A percentile compares a stretch with the other conserved stretches of the same genome.
Evolutionary conservation across 116 monocot species (phyloP).

Genomic region (Zostera marina): DNA sequence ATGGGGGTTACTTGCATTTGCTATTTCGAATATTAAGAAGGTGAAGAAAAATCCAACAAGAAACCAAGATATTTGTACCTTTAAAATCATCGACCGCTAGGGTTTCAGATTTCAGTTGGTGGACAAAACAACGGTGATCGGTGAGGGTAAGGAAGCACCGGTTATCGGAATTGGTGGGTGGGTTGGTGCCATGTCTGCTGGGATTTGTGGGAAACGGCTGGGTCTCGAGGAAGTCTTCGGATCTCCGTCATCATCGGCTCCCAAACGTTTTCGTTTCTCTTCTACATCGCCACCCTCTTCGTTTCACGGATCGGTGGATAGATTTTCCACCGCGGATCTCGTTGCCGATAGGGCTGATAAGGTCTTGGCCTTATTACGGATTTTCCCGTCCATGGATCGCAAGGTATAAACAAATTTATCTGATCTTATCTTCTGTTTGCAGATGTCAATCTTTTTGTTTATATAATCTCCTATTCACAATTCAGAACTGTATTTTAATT

Average conservation of each 20-base stretch:
- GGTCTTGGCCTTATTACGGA: constrained; percentile 28
- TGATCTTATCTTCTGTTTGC: constrained; percentile 1
- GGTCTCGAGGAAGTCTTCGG: constrained; percentile 77
- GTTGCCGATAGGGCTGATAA: constrained; percentile 19
- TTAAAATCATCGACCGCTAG: too few species aligned
- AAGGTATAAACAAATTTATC: constrained; percentile 22
- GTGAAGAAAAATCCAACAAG: too few species aligned
- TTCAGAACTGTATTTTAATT: too few species aligned
- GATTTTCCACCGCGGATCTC: constrained; percentile 8
- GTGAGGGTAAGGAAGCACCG: background rate
- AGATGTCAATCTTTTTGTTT: background rate
- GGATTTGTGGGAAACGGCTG: constrained; percentile 70
- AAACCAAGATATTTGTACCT: too few species aligned
- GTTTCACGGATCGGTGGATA: constrained; percentile 12
- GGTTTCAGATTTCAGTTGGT: background rate
- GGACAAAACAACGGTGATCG: background rate
- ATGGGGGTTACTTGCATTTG: too few species aligned
- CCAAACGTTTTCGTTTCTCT: constrained; percentile 31
- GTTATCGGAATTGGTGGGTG: background rate
- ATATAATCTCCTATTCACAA: too few species aligned
- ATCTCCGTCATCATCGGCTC: constrained; percentile 21
- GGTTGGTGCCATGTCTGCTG: constrained; percentile 63
- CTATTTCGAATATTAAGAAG: too few species aligned
- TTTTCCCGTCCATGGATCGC: constrained; percentile 64
- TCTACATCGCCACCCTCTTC: constrained; percentile 12